Base-by-base conservation (phyloP, 2,329 filamentous ascomycete genomes). In the Arthroderma uncinatum region DNA sequence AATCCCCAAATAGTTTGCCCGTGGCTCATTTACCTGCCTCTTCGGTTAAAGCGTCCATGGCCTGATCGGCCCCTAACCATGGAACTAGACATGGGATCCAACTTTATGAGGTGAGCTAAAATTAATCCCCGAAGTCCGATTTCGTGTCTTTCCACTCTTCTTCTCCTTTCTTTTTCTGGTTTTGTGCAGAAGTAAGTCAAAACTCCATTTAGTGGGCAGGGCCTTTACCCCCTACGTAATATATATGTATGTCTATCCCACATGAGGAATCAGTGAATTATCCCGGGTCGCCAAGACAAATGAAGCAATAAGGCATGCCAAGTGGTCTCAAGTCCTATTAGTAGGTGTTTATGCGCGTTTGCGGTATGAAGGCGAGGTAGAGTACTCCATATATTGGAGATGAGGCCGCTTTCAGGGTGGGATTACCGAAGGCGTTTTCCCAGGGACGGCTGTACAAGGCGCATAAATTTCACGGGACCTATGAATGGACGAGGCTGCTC, bases 1-100 rank as follows among this genome's bases (percentile, higher is more conserved):
- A 34, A 19, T 36, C 28, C 5, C 9, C 30, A 23, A 53, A 37
- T 30, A n/a, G 19, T 53, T 34, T 53, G 4, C 23, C 28, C 34
- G 44, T 48, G 25, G 44, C 44, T 48, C 44, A 37, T 36, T 53
- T 37, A 53, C 50, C 50, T 53, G 50, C 50, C 50, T 53, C 23
- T 53, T 53, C 50, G 34, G 50, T 53, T 12, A 48, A 48, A 48
- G 44, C 25, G 44, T 16, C 23, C 25, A 25, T 30, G 10, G 44
- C 23, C 25, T 30, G 44, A 48, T 48, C 44, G 21, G 23, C 44
- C 44, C 44, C 44, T 48, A 48, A 48, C 44, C 44, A 30, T 48
- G 44, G 44, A 30, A 48, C 23, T 25, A n/a, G 44, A 25, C 44
- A 48, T 28, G 44, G 23, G 42, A 48, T 48, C 44, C 44, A 48